Evolutionary conservation across 441 rosid species (phyloP), one percentile per base, ranked within the genome.

Genomic region (Populus hybrid): DNA sequence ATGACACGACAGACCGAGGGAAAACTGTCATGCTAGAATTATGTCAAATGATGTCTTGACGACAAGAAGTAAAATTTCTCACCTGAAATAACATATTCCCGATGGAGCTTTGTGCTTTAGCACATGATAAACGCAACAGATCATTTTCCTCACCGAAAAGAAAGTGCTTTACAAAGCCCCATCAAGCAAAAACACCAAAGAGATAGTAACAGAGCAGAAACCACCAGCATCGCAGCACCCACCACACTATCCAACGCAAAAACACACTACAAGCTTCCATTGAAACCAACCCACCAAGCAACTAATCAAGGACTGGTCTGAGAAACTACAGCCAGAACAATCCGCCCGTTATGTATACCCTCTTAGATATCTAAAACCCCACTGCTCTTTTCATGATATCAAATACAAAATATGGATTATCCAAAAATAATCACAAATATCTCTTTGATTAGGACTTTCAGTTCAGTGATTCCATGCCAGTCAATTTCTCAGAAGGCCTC

Each of bases 191-290:
- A 64, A 61, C 38, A 59, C 73, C 77, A 40, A 61, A 19, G 71
- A 57, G 73, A 28, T 28, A 28, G 67, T 75, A 76, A 32, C 50
- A 36, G 64, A 63, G 36, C 4, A 21, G 69, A 69, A 75, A n/a
- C 69, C 67, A 73, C 30, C 53, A 34, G 80, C 72, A 76, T 65
- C 77, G 16, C 79, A 63, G 72, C 69, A 66, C 73, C 78, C 74
- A 71, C 70, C 81, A 70, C 78, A 67, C 78, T 72, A 65, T 21
- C 7, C 65, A 38, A 76, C 72, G 80, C 84, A 80, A 70, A 69
- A 73, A 80, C 83, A 78, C 78, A 65, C 0, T 53, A 77, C 78
- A 74, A 69, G 9, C 78, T 75, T 81, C 79, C 82, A 83, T 61
- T 19, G 5, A 24, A 28, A 57, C 67, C 69, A 67, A 69, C 73